Evolutionary conservation across 768 basidiomycete genomes (phyloP).

Genomic region (Russula compacta): DNA sequence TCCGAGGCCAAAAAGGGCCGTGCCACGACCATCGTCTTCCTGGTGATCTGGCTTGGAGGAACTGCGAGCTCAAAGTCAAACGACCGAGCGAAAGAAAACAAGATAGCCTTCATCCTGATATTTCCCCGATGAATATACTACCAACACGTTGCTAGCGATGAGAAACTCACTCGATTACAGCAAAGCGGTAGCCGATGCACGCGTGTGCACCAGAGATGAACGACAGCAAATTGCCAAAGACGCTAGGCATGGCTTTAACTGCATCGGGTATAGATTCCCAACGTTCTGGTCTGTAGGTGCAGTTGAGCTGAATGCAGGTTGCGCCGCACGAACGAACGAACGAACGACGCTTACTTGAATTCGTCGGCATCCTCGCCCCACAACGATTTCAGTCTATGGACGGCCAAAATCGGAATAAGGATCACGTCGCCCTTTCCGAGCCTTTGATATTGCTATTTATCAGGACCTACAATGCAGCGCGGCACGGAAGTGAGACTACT

Average conservation of each 20-base stretch:
- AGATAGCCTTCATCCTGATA: slow-evolving; percentile 22
- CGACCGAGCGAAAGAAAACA: slow-evolving; percentile 22
- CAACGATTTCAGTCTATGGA: slow-evolving; percentile 13
- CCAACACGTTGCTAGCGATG: too few relatives aligned
- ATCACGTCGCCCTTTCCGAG: slow-evolving; percentile 9
- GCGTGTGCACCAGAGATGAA: slow-evolving; percentile 17
- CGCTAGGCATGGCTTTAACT: slow-evolving; percentile 5
- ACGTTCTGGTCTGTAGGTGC: slow-evolving; percentile 17
- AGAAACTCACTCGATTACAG: slow-evolving; percentile 17
- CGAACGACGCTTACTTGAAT: slow-evolving; percentile 21
- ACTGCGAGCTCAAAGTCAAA: slow-evolving; percentile 21
- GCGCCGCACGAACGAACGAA: not conserved
- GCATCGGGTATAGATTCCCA: slow-evolving; percentile 16
- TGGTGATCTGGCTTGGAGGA: not conserved
- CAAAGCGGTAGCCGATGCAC: slow-evolving; percentile 21
- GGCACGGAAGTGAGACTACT: not conserved
- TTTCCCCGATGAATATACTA: not conserved
- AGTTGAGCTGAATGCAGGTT: not conserved
- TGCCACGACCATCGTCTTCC: slow-evolving; percentile 9
- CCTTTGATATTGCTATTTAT: not conserved
- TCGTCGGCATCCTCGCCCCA: slow-evolving; percentile 22
- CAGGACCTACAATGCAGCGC: not conserved
- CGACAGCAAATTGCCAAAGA: slow-evolving; percentile 15
- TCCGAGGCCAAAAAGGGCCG: slow-evolving; percentile 15
- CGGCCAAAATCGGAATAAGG: slow-evolving; percentile 10